Base-by-base conservation (phyloP, 495 filamentous ascomycete genomes). In the Hypoxylon rickii region DNA sequence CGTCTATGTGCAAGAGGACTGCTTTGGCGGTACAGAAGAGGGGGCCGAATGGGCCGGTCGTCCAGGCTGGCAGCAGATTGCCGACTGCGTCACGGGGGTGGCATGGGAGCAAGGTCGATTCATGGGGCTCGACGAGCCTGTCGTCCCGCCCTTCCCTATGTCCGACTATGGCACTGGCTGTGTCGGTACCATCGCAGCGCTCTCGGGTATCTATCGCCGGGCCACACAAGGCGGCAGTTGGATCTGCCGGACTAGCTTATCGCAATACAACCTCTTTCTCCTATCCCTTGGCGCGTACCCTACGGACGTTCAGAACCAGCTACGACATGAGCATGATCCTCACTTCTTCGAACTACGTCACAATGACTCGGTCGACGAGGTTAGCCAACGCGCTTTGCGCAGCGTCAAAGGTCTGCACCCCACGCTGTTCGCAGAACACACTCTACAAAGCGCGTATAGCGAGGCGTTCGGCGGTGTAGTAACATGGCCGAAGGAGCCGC, bases 71-170 rank as follows among this genome's bases (percentile, higher is more conserved):
- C 81, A 85, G 65, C 81, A 85, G 55, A 83, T 83, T 37, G 78
- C 81, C 10, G 81, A 84, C 71, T 76, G 70, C 44, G 70, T 73
- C 61, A 58, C 70, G 44, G 66, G 66, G 18, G 75, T 89, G 5
- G 87, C 88, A 4, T 90, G 86, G 86, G 83, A 82, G 3, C 88
- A 90, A 68, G 88, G 87, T 7, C 51, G 79, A 37, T 86, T 85
- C 69, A 90, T 92, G 86, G 86, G 86, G 8, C 71, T 83, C 7
- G 63, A 79, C 8, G 83, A 84, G 55, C 88, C 88, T 2, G 81
- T 90, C n/a, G 82, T 90, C 0, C 89, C 88, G 40, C 87, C 87
- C 0, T 91, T 90, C 70, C 89, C 88, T 17, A 90, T 89, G 75
- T 89, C 84, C 31, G 89, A 91, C 71, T 91, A 93, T 68, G 85